Conservation (phyloP, 208 protist genomes). For the Acanthamoeba healyi region DNA sequence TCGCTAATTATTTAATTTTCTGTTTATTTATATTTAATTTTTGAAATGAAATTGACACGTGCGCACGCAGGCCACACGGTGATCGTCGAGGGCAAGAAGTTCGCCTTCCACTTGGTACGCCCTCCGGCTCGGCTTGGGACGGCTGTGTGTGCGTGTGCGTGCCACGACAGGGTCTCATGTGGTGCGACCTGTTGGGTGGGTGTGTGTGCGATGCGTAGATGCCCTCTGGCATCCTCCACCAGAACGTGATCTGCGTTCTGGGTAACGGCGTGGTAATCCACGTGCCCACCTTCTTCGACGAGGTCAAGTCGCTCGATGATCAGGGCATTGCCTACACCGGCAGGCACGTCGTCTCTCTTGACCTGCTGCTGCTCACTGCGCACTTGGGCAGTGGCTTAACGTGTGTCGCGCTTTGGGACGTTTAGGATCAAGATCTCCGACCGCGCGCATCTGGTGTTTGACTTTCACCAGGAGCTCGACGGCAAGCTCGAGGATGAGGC, state of each 20-base stretch:
- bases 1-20: not conserved
- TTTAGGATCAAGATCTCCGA: slow-evolving; percentile 88
- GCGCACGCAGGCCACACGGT: slow-evolving; percentile 92
- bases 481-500: slow-evolving; percentile 74
- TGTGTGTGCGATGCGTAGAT: slow-evolving; percentile 74
- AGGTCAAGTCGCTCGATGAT: slow-evolving; percentile 83
- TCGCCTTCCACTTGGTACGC: slow-evolving; percentile 85
- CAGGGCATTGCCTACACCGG: slow-evolving; percentile 83
- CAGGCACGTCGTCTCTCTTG: not conserved
- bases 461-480: slow-evolving; percentile 88
- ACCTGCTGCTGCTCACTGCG: too few species aligned
- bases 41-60: not conserved
- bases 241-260: slow-evolving; percentile 77
- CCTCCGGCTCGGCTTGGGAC: not conserved
- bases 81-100: slow-evolving; percentile 87
- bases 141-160: not conserved
- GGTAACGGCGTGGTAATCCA: slow-evolving; percentile 90
- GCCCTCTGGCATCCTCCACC: slow-evolving; percentile 86
- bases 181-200: too few species aligned
- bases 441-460: slow-evolving; percentile 91
- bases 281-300: slow-evolving; percentile 88
- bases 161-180: too few species aligned
- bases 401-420: not conserved
- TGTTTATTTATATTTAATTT: not conserved
- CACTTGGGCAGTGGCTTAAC: too few species aligned